Base-by-base conservation (phyloP, 2,329 filamentous ascomycete genomes). In the Penicillium sp. region DNA sequence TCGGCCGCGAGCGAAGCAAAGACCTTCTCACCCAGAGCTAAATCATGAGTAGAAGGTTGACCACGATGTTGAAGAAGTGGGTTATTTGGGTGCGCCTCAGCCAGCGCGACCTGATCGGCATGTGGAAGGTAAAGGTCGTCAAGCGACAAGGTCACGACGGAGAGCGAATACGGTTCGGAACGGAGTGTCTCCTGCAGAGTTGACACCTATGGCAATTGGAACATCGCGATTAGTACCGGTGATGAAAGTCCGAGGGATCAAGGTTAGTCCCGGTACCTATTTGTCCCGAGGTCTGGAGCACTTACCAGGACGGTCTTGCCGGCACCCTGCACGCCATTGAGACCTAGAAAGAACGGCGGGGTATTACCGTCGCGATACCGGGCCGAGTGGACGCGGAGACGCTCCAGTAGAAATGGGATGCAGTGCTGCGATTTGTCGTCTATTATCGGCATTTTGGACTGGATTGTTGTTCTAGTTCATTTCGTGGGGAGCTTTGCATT, bases 311-410 rank as follows among this genome's bases (percentile, higher is more conserved):
- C 96, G 3, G 93, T 96, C 79, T 98, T 97, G 65, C 93, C 93
- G 37, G 91, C 89, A 59, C 93, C 93, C 77, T 97, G 93, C 27
- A 96, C 86, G 59, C 93, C 93, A 67, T 96, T 96, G 67, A 98
- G 83, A 47, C 92, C 93, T 61, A 97, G 83, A 72, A 96, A 86
- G 74, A 96, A 90, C 27, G 92, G 92, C 21, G 82, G 83, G 64
- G 69, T 65, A 53, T 64, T 61, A 51, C 78, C 70, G 54, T 68
- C 67, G 57, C 66, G 67, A 62, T 76, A 70, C 60, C 75, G 77
- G 19, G 72, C 67, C 59, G 77, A 78, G 70, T 88, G 83, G 35
- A 72, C 62, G 57, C 80, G 71, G 55, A 91, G 78, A 46, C 81
- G 84, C 39, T 83, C 77, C 35, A 90, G 81, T 59, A 92, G 89